Evolutionary conservation across 2,329 filamentous ascomycete genomes (phyloP), one percentile per base, ranked within the genome.

Genomic region (Venturia asperata): DNA sequence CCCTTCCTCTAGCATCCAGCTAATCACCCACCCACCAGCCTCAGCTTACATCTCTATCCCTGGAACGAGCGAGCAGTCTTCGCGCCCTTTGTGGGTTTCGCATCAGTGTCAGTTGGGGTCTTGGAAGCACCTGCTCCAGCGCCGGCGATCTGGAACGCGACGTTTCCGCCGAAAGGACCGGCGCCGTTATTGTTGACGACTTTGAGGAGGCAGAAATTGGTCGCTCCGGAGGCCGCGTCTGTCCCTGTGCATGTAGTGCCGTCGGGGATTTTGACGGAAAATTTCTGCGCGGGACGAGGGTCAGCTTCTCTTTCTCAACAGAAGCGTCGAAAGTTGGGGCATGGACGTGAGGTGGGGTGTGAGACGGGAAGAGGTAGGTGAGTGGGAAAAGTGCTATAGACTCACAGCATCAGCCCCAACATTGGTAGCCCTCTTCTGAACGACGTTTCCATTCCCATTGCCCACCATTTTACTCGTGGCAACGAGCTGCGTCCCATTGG

Each of bases 121-220:
- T 7, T 45, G 21, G 47, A 13, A 5, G 21, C 2, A 17, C 3
- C 47, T 21, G 64, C 62, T n/a, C 39, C 66, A 21, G 45, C 62
- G 42, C 39, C 65, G 13, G 45, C 64, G 66, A 69, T 69, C 65
- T 71, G 70, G 64, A 71, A 71, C 6, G 69, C 68, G 37, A 70
- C 64, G 2, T 70, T 68, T 37, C 68, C 69, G 13, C 70, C 70
- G 58, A 71, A 71, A 13, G 70, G 69, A 24, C 68, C 70, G 13
- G 66, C 69, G 37, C 62, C 66, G 58, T 71, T 71, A 7, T 64
- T 67, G 66, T 27, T 49, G 7, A 61, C 56, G 17, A 39, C 34
- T 37, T 15, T 41, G 9, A 39, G 6, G 34, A 41, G 21, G 21
- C 41, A 39, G 34, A 41, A 39, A 21, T 43, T 61, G 37, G 41